A percentile compares a stretch with the other conserved stretches of the same genome.
phyloP scores from a whole-genome alignment of 495 filamentous ascomycete genomes.

The Neurospora sp. region DNA sequence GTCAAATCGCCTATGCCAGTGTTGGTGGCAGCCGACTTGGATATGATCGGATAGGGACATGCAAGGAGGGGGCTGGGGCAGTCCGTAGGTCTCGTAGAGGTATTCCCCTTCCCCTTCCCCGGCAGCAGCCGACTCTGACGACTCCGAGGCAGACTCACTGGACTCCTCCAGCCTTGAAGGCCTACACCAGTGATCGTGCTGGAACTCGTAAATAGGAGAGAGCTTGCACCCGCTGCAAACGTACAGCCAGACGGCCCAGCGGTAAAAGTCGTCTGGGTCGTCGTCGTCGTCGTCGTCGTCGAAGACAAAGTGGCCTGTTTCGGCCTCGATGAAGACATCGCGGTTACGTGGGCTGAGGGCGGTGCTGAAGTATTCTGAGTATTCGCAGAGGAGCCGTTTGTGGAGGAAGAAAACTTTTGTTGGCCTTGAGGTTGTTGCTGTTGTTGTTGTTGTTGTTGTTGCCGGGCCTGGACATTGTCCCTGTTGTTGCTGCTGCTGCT shows the following conservation, averaged over 20 bases:
- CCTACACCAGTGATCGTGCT: background rate
- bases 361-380: background rate
- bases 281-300: background rate
- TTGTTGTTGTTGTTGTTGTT: background rate
- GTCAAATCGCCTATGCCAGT: background rate
- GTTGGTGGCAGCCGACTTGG: background rate
- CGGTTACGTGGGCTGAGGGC: background rate
- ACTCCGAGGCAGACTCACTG: background rate
- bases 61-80: background rate
- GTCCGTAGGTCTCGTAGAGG: background rate
- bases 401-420: background rate
- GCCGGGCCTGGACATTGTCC: no score
- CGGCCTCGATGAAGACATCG: background rate
- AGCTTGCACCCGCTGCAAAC: background rate
- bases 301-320: background rate
- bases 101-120: background rate
- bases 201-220: background rate
- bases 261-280: background rate
- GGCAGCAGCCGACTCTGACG: background rate
- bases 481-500: background rate
- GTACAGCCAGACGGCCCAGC: background rate
- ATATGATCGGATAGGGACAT: background rate
- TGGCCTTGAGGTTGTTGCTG: background rate
- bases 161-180: background rate
- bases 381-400: background rate